Base-by-base conservation (phyloP, 148 eudicot genomes). In the Salicornia ramosissima region DNA sequence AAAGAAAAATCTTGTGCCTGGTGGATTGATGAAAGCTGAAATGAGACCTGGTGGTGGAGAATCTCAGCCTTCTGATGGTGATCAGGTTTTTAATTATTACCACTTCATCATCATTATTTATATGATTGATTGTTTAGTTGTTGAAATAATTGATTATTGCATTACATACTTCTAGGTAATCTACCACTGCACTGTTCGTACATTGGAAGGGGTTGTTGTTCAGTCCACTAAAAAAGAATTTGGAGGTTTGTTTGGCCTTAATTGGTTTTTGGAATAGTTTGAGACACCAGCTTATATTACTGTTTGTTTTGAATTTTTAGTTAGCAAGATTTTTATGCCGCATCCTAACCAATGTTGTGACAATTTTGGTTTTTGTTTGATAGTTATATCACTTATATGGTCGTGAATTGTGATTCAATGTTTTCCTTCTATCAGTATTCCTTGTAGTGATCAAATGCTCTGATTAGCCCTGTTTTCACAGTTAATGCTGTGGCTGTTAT, bases 101-200 rank as follows among this genome's bases (percentile, higher is more conserved):
- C 19, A 40, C 8, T 33, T 46, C 11, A 10, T 30, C 40, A 49
- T 65, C 4, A 18, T 10, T n/a, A 0, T 10, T 16, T 5, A 18
- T 14, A 9, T 21, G 19, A 29, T 18, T 55, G 13, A 67, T 73
- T 26, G 15, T 55, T 14, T 25, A 21, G 10, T 25, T 54, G 47
- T 1, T 26, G 29, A 24, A 9, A 25, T 26, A 22, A 39, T 18
- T 60, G 6, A 43, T 45, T 19, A 26, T 57, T 69, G 68, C 36
- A 43, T 53, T 18, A 30, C 56, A 10, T 79, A 7, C 43, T 36
- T 2, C 36, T 77, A 92, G 97, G 83, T 89, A 5, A 79, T 87
- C 51, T 87, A 81, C 74, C 97, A 92, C 72, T 89, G 90, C 65
- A 89, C 97, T n/a, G 79, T 89, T 31, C 90, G 97, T 2, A 92